Evolutionary conservation across 768 basidiomycete species (phyloP).

Genomic region (Sporobolomyces pararoseus): DNA sequence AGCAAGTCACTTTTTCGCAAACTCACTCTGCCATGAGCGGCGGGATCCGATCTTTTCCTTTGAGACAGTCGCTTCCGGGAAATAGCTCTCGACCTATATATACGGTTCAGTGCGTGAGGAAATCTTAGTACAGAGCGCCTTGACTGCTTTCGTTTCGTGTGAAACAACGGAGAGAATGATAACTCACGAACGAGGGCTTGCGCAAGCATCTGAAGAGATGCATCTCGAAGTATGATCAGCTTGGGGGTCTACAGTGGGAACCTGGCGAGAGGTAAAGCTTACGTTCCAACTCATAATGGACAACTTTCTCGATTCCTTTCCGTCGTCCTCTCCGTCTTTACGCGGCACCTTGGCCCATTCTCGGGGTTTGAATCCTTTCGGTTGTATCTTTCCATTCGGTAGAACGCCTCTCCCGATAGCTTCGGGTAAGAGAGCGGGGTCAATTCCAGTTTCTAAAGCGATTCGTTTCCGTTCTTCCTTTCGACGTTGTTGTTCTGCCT

Average conservation of each 20-base stretch:
- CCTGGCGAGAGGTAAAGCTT: neutral
- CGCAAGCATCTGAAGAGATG: conserved; percentile 33
- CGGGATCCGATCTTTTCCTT: conserved; percentile 35
- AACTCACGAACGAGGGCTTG: conserved; percentile 39
- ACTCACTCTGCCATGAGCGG: conserved; percentile 35
- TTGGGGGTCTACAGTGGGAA: too few relatives aligned
- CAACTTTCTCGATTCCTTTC: conserved; percentile 9
- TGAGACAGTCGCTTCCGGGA: conserved; percentile 34
- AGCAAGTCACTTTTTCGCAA: too few relatives aligned
- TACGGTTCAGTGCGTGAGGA: neutral
- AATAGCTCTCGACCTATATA: conserved; percentile 18
- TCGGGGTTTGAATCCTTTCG: conserved; percentile 24
- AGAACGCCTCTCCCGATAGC: conserved; percentile 2
- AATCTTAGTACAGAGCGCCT: too few relatives aligned
- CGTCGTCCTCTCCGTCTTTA: neutral
- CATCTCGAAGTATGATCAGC: neutral
- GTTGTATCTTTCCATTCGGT: neutral
- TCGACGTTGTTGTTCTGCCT: conserved; percentile 25
- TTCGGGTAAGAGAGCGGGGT: conserved; percentile 23
- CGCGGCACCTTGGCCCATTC: conserved; percentile 28
- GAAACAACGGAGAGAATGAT: neutral
- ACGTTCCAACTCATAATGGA: conserved; percentile 39
- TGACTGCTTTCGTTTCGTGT: neutral
- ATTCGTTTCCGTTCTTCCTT: conserved; percentile 26
- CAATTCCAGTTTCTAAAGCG: conserved; percentile 21